Evolutionary conservation across 768 basidiomycete species (phyloP), one percentile per base, ranked within the genome.

Genomic region (Tephrocybe sp.): DNA sequence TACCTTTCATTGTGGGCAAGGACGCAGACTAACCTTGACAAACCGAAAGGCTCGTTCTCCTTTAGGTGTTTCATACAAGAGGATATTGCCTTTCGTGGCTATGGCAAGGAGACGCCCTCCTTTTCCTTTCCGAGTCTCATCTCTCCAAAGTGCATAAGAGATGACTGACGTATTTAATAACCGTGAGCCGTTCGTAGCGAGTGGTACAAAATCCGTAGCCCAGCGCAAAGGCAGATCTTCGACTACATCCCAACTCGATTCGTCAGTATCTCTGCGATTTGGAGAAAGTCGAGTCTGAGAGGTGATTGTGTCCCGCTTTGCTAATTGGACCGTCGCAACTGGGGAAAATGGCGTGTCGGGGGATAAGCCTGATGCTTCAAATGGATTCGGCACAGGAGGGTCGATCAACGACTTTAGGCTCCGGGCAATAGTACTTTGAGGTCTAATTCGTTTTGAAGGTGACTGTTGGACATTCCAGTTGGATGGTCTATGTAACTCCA

Each of bases 141-240:
- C 80, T 28, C 71, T 73, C 83, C 84, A 89, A 3, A 90, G 67
- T 8, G 86, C 80, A 61, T 86, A 93, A 4, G 78, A 82, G 19
- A 81, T 58, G 12, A 89, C 82, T 2, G 81, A 78, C 1, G 74
- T 58, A 49, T 76, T 79, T 22, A 74, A 68, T 36, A 92, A 67
- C 37, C 88, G 75, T 21, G 89, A 87, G 2, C 86, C 81, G 21
- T 77, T 65, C 2, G 78, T 67, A 4, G 88, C 88, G n/a, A 93
- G 76, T 0, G 88, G 84, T 2, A 89, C 87, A 60, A 80, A 92
- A 64, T 93, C 91, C 0, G 86, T 86, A n/a, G 89, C 88, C 91
- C 91, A 93, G 26, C 87, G 79, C 37, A 92, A 59, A 1, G 89
- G 87, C 8, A 87, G 68, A 39, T 82, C 79, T 11, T 91, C 89